Conservation (phyloP, 202 grass and related monocot genomes). For the Zizania palustris region DNA sequence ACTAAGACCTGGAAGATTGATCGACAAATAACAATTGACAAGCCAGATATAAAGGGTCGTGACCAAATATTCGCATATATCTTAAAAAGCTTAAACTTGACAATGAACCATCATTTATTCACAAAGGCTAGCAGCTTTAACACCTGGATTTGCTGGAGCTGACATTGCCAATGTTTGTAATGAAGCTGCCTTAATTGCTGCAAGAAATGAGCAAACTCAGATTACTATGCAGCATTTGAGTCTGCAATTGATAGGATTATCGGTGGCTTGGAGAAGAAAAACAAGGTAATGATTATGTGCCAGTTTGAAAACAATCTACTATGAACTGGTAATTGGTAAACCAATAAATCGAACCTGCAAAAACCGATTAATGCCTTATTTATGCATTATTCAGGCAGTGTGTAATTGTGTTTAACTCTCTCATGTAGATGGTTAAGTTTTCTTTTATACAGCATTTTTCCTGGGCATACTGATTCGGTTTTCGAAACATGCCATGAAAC, state of each 20-base stretch:
- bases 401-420: slow-evolving; percentile 2
- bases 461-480: not conserved
- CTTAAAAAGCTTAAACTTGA: slow-evolving; percentile 89
- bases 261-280: slow-evolving; percentile 94
- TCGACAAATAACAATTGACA: slow-evolving; percentile 83
- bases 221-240: slow-evolving; percentile 84
- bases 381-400: not conserved
- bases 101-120: slow-evolving; percentile 84
- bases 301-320: slow-evolving; percentile 2
- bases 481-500: not conserved
- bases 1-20: slow-evolving; percentile 89
- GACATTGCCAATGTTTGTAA: slow-evolving; percentile 99
- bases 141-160: slow-evolving; percentile 87
- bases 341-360: not conserved
- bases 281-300: slow-evolving; percentile 54
- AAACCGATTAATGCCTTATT: slow-evolving; percentile 29
- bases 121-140: slow-evolving; percentile 83
- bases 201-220: slow-evolving; percentile 54
- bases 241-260: slow-evolving; percentile 88
- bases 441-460: not conserved
- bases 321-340: not conserved
- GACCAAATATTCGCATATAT: slow-evolving; percentile 93
- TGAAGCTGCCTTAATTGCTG: slow-evolving; percentile 83
- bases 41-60: slow-evolving; percentile 80
- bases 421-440: not conserved